These are phyloP conservation scores for Trametes hirsuta DNA, from an alignment of 1,284 basidiomycete species.

Conservation along the genomic window DNA sequence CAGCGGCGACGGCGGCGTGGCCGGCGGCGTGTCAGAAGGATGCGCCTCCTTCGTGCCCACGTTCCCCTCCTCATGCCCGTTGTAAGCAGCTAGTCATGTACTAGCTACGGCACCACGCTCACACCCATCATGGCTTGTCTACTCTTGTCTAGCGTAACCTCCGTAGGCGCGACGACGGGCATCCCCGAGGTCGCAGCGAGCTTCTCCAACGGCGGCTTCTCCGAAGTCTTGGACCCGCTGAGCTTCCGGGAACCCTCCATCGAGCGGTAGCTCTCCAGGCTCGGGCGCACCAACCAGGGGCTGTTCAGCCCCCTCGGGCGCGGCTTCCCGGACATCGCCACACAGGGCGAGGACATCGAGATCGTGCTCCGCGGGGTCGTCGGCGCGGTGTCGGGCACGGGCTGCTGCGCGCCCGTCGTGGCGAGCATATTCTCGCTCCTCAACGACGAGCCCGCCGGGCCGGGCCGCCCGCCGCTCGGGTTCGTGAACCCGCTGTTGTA, in stretches of 20 bases:
- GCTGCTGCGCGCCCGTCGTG: slow-evolving; percentile 54
- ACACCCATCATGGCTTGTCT: slow-evolving; percentile 36
- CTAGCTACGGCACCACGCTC: background rate
- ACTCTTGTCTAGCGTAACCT: slow-evolving; percentile 55
- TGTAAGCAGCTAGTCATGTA: too few relatives aligned
- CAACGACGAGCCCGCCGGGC: slow-evolving; percentile 50
- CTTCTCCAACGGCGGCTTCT: slow-evolving; percentile 53
- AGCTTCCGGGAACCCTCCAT: slow-evolving; percentile 45
- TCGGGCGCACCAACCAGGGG: slow-evolving; percentile 35
- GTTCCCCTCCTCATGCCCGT: slow-evolving; percentile 67
- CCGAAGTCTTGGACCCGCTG: slow-evolving; percentile 46
- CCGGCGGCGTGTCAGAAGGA: slow-evolving; percentile 57
- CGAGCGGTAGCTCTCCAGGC: slow-evolving; percentile 33
- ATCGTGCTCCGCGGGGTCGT: slow-evolving; percentile 34
- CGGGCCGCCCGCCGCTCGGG: slow-evolving; percentile 47
- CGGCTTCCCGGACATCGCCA: slow-evolving; percentile 40
- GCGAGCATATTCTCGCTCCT: slow-evolving; percentile 56
- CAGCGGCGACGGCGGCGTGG: slow-evolving; percentile 70
- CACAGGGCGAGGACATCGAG: slow-evolving; percentile 36
- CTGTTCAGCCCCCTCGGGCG: slow-evolving; percentile 36
- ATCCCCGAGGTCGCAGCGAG: slow-evolving; percentile 53
- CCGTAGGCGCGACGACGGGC: slow-evolving; percentile 58
- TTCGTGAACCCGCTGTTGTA: slow-evolving; percentile 54
- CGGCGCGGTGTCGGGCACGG: slow-evolving; percentile 54
- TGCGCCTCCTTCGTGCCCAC: slow-evolving; percentile 61